phyloP scores from a whole-genome alignment of 148 eudicot genomes.

The Nepenthes gracilis region DNA sequence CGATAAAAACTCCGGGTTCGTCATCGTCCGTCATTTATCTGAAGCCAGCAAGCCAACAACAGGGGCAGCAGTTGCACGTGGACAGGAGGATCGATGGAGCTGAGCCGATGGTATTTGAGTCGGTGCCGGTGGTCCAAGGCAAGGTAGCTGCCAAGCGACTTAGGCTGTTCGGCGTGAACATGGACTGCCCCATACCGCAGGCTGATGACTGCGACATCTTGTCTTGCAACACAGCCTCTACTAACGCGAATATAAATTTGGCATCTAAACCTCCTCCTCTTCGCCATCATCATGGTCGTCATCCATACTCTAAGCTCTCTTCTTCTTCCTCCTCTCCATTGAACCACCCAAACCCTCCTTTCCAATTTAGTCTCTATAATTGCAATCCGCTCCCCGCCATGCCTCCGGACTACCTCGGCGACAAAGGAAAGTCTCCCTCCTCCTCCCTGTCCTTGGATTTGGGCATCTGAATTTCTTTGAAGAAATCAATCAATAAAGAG shows the following conservation, averaged over 20 bases:
- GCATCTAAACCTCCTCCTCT: slow-evolving; percentile 6
- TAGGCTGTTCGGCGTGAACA: slow-evolving; percentile 86
- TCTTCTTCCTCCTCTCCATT: neutral
- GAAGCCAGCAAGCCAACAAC: neutral
- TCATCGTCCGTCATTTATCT: no score
- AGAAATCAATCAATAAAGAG: no score
- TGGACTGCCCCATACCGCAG: slow-evolving; percentile 60
- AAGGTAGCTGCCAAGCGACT: slow-evolving; percentile 70
- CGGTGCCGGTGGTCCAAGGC: slow-evolving; percentile 53
- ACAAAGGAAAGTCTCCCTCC: slow-evolving; percentile 34
- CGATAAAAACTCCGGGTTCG: no score
- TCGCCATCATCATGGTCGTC: no score
- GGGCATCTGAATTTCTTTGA: slow-evolving; percentile 11
- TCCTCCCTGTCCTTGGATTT: slow-evolving; percentile 34
- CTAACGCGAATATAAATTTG: neutral
- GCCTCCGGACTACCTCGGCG: neutral
- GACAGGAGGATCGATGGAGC: slow-evolving; percentile 9
- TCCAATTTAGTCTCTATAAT: slow-evolving; percentile 24
- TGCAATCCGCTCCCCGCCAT: neutral
- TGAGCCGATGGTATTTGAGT: slow-evolving; percentile 35
- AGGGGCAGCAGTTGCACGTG: neutral
- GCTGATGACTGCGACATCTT: slow-evolving; percentile 5
- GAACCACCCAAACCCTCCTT: slow-evolving; percentile 1
- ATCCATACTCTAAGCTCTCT: neutral
- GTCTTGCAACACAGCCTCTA: neutral